phyloP scores from a whole-genome alignment of 768 basidiomycete genomes.

The Auricularia sp. region DNA sequence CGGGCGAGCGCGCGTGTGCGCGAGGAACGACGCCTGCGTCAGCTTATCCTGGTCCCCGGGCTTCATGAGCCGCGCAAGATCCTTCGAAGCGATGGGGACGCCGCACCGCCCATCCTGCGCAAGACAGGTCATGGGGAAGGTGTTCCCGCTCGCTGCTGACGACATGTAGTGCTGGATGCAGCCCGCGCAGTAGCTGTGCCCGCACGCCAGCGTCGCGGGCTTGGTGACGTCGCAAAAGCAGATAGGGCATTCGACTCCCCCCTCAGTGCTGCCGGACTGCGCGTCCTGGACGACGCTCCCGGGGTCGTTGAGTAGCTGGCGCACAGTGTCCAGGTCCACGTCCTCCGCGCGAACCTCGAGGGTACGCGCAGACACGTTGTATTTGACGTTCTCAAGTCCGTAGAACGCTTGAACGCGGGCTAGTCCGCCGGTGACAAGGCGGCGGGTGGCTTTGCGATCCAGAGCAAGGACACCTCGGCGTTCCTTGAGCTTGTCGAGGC shows the following conservation, averaged over 20 bases:
- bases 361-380: slow-evolving; percentile 33
- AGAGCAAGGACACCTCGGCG: not conserved
- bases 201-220: slow-evolving; percentile 48
- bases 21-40: slow-evolving; percentile 47
- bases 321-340: slow-evolving; percentile 30
- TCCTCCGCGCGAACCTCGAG: slow-evolving; percentile 51
- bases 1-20: slow-evolving; percentile 47
- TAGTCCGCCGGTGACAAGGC: slow-evolving; percentile 36
- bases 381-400: slow-evolving; percentile 45
- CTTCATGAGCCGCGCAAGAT: slow-evolving; percentile 41
- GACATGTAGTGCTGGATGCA: slow-evolving; percentile 52
- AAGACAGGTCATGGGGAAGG: slow-evolving; percentile 65
- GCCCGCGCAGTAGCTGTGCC: slow-evolving; percentile 56
- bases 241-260: slow-evolving; percentile 44
- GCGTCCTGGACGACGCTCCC: slow-evolving; percentile 1
- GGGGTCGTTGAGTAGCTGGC: not conserved
- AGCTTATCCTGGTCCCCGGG: slow-evolving; percentile 44
- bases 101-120: slow-evolving; percentile 51
- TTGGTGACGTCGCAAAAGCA: slow-evolving; percentile 49
- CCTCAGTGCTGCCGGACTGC: not conserved
- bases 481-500: not conserved
- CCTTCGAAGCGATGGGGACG: slow-evolving; percentile 41
- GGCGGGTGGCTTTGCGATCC: not conserved
- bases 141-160: slow-evolving; percentile 43
- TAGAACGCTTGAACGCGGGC: slow-evolving; percentile 34